Evolutionary conservation across 2,329 filamentous ascomycete genomes (phyloP).

Genomic region (Colletotrichum camelliae): DNA sequence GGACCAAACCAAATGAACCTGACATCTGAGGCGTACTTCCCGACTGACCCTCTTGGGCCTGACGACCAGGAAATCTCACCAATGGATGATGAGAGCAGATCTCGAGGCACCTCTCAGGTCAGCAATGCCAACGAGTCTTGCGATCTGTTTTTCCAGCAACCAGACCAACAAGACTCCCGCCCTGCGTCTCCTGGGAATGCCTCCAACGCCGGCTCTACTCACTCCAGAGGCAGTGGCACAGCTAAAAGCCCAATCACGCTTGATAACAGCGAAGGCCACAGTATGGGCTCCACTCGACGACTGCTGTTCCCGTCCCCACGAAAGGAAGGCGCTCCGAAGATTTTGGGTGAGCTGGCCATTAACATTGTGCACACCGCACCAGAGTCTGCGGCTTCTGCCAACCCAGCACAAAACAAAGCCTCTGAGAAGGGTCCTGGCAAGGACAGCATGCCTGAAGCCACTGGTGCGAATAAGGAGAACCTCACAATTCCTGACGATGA

Average conservation of each 20-base stretch:
- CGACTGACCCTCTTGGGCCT: conserved; percentile 58
- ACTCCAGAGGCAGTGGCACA: conserved; percentile 61
- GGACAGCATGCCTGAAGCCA: background rate
- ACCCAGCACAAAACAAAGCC: conserved; percentile 35
- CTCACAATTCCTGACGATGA: conserved; percentile 53
- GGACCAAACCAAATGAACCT: conserved; percentile 52
- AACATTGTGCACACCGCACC: conserved; percentile 54
- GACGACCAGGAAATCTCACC: conserved; percentile 15
- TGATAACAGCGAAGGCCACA: conserved; percentile 52
- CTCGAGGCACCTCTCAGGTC: conserved; percentile 14
- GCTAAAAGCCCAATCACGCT: conserved; percentile 62
- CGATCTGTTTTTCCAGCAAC: conserved; percentile 1
- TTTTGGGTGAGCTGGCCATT: conserved; percentile 61
- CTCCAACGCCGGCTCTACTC: conserved; percentile 50
- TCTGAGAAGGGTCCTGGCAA: conserved; percentile 46
- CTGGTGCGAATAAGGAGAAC: conserved; percentile 55
- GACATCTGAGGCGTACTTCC: conserved; percentile 60
- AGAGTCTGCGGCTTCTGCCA: conserved; percentile 32
- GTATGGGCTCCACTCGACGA: conserved; percentile 65
- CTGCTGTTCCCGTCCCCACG: conserved; percentile 80
- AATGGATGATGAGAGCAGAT: conserved; percentile 16
- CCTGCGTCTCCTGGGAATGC: conserved; percentile 24
- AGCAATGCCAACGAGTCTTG: conserved; percentile 15
- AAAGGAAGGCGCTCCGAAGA: conserved; percentile 67
- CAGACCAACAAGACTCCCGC: background rate